Base-by-base conservation (phyloP, 192 early-diverging fungal genomes). In the Coemansia sp. region DNA sequence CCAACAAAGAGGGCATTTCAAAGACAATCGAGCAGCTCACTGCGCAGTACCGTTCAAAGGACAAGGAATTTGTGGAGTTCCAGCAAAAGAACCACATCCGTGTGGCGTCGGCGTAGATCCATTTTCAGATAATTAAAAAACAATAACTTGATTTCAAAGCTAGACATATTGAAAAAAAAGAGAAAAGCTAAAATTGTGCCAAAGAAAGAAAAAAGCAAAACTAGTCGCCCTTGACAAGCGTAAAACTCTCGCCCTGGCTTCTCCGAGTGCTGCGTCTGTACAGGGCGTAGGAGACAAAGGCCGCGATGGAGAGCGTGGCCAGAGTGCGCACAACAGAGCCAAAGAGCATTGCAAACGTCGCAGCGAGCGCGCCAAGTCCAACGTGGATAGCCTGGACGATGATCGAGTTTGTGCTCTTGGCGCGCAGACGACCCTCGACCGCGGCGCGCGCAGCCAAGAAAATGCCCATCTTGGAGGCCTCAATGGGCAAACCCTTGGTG, bases 41-140 rank as follows among this genome's bases (percentile, higher is more conserved):
- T 5, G 75, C 86, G 35, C 87, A 86, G 54, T 96, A 96, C 83
- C 93, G 95, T 78, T 86, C 87, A 53, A 96, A 93, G 82, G 96
- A 98, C 72, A 87, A 93, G 56, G 94, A 95, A 66, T 90, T 96
- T 75, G 70, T 86, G 51, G 93, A 90, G 20, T 97, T 91, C 72
- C 93, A 95, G 74, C 92, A 95, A 79, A 93, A 95, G 73, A 87
- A 94, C 80, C 92, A 93, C 68, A 96, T 98, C 65, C 90, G 88
- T 60, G 85, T 92, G 45, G 83, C 78, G 35, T 66, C 77, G 9
- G 51, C 81, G 3, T 56, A 56, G 54, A 4, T 48, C 39, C 11
- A 41, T 41, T 9, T 41, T 12, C 39, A 12, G 11, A 6, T 41
- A 41, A 41, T 9, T 37, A 51, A 62, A 63, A 6, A 33, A 62